Conservation (phyloP, 106 monocot genomes). For the Dioscorea zingiberensis region DNA sequence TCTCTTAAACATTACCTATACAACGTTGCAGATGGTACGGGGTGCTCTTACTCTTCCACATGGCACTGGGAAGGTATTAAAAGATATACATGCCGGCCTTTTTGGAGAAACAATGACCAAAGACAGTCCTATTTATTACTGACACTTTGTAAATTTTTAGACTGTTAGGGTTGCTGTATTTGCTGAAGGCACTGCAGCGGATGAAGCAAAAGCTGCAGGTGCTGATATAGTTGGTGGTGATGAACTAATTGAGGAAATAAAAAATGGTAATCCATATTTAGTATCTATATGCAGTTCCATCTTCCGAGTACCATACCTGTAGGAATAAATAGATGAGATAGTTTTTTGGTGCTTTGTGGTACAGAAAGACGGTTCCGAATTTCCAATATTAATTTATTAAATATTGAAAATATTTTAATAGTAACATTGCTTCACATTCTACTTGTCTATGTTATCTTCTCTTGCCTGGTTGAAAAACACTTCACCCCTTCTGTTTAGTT, state of each 20-base stretch:
- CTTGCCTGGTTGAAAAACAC: too few relatives aligned
- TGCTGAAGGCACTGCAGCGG: conserved; percentile 87
- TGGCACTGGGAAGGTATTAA: conserved; percentile 83
- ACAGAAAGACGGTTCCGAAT: too few relatives aligned
- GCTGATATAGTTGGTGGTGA: conserved; percentile 95
- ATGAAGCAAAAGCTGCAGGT: conserved; percentile 87
- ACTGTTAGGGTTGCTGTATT: conserved; percentile 94
- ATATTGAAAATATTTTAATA: too few relatives aligned
- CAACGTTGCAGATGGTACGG: conserved; percentile 66
- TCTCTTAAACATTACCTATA: background rate
- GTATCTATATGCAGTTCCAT: background rate
- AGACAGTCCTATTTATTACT: background rate
- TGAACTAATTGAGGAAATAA: conserved; percentile 87
- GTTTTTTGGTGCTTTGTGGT: too few relatives aligned
- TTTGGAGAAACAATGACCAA: background rate
- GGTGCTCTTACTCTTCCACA: conserved; percentile 86
- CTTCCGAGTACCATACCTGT: too few relatives aligned
- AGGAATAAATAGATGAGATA: too few relatives aligned
- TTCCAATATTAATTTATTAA: too few relatives aligned
- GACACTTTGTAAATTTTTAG: conserved; percentile 22
- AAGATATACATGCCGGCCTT: too few relatives aligned
- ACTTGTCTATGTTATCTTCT: too few relatives aligned
- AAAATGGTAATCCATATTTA: conserved; percentile 41
- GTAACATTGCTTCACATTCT: too few relatives aligned
- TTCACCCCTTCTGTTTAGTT: too few relatives aligned